Conservation (phyloP, 352 stramenopile species). For the Phytophthora kernoviae region DNA sequence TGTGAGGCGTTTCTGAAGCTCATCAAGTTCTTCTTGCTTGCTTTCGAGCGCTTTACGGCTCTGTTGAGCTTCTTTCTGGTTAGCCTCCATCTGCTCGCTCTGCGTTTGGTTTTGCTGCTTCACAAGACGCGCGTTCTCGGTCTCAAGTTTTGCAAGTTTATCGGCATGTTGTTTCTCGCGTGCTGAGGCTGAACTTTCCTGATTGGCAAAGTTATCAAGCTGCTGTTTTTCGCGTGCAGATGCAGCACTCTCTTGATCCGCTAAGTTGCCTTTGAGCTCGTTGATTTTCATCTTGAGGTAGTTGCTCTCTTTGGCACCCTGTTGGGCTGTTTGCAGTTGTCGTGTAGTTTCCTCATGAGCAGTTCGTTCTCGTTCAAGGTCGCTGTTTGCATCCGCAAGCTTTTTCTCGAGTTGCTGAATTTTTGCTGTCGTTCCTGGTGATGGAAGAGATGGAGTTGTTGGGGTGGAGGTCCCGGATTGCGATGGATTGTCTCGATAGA, state of each 20-base stretch:
- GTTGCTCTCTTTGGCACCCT: conserved; percentile 56
- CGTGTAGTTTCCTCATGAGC: conserved; percentile 18
- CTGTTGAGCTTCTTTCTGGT: conserved; percentile 30
- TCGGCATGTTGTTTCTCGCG: conserved; percentile 30
- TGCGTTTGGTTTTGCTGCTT: conserved; percentile 30
- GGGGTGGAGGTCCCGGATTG: conserved; percentile 5
- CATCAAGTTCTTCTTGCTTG: conserved; percentile 27
- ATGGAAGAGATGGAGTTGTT: conserved; percentile 7
- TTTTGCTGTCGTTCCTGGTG: conserved; percentile 24
- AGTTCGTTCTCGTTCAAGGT: conserved; percentile 29
- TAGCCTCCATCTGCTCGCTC: conserved; percentile 23
- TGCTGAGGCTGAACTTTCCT: conserved; percentile 11
- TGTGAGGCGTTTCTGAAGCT: conserved; percentile 23
- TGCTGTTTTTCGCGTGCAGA: conserved; percentile 31
- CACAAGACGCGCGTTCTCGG: conserved; percentile 30
- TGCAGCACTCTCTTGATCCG: conserved; percentile 31
- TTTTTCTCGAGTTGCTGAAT: conserved; percentile 43
- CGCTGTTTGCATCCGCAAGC: conserved; percentile 26
- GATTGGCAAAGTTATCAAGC: conserved; percentile 17
- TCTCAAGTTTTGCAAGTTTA: conserved; percentile 23
- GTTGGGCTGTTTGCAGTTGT: conserved; percentile 36
- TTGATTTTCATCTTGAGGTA: conserved; percentile 64
- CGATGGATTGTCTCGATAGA: conserved; percentile 27
- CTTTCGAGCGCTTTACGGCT: conserved; percentile 32
- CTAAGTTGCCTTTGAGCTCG: conserved; percentile 50